Evolutionary conservation across 2,329 filamentous ascomycete genomes (phyloP), one percentile per base, ranked within the genome.

Genomic region (Fusarium camptoceras): DNA sequence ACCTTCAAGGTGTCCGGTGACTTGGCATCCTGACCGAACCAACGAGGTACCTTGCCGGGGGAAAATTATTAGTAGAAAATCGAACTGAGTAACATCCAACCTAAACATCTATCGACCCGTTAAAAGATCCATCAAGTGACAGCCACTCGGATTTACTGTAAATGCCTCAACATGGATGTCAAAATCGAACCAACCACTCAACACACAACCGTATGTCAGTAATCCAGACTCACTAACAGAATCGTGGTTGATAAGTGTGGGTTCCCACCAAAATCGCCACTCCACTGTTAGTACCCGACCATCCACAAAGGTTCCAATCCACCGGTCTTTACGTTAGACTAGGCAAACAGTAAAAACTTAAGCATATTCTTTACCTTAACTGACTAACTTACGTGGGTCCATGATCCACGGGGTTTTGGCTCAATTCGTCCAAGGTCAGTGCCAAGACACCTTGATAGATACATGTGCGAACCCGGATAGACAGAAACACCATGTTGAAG

Each of bases 311-410:
- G 64, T 57, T 50, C n/a, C 41, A 53, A 20, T n/a, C 31, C 42
- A 27, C 25, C 59, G 28, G 41, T 41, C 25, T 31, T 64, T 50
- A 39, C 55, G 39, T 51, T 43, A 9, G 16, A 10, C 9, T 15
- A 37, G 27, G n/a, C 49, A 22, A 27, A 22, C 46, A 49, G 41
- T 49, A 49, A 51, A 14, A 10, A 22, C 6, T 74, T 75, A 75
- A 75, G 73, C 73, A 75, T 75, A 75, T 72, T 71, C 57, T 59
- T 75, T 69, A 69, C 65, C 70, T 72, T 48, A 56, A 74, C 50
- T 39, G 61, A 50, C 44, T 27, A 53, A 30, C 43, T 7, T 10
- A 4, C 41, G 59, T 66, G 44, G 62, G 28, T 31, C 20, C 47
- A 1, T 7, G 42, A 41, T 55, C 49, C 46, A 41, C 50, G 24